Base-by-base conservation (phyloP, 2,329 filamentous ascomycete species). In the Myriosclerotinia scirpicola region DNA sequence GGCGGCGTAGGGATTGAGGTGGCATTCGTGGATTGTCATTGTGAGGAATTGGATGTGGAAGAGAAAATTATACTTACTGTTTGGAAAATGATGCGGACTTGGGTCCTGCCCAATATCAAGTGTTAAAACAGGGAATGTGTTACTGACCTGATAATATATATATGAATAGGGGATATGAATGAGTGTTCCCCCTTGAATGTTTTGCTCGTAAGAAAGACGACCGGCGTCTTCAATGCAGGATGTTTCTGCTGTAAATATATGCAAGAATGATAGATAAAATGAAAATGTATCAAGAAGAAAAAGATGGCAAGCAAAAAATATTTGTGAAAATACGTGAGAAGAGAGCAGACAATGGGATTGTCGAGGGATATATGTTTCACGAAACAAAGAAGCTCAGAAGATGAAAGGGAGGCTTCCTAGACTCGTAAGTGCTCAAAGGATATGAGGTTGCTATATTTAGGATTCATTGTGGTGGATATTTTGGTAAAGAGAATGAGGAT, bases 1-100 rank as follows among this genome's bases (percentile, higher is more conserved):
- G 12, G 55, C 64, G 1, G 64, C 64, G 38, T 61, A 65, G 5
- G 64, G 64, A 17, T 65, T 65, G 11, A 65, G 64, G n/a, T 65
- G 46, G 3, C 64, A 61, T 5, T 59, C 58, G 14, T 54, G 54
- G 14, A 65, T 65, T 14, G 48, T 61, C 64, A 65, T 65, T 6
- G n/a, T 54, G 46, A 53, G 34, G 34, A 20, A 44, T 11, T 8
- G 17, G 26, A 61, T 15, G 4, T 34, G 30, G 30, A 34, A 34
- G 30, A 5, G 11, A 6, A 40, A 44, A 44, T 3, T 9, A 42
- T 34, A 60, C 46, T 65, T 65, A 61, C 55, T 42, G 15, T 26
- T 52, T 36, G 48, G 17, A 4, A 53, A 53, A 46, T 38, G 11
- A 50, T 26, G 9, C 9, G 36, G 17, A 36, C 20, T 61, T 46